A percentile compares a stretch with the other conserved stretches of the same genome.
phyloP scores from a whole-genome alignment of 1,284 basidiomycete genomes.

The Pascua sp. region DNA sequence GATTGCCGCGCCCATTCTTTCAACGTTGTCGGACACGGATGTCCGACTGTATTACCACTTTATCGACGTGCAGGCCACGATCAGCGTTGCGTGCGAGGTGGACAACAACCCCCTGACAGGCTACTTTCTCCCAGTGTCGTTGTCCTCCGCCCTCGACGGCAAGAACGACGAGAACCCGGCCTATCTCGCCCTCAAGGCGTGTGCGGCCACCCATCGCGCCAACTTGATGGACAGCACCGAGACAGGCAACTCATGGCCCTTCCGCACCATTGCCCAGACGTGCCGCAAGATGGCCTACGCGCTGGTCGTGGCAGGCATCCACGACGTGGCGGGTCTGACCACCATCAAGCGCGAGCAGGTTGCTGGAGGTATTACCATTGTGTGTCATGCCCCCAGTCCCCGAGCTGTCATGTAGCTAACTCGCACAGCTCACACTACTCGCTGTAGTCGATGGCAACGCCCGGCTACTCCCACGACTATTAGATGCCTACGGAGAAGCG shows the following conservation, averaged over 20 bases:
- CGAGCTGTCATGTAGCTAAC: background rate
- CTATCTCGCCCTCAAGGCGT: slow-evolving; percentile 13
- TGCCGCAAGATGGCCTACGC: slow-evolving; percentile 10
- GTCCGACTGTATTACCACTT: slow-evolving; percentile 13
- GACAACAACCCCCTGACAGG: slow-evolving; percentile 9
- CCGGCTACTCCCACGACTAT: slow-evolving; percentile 9
- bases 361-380: slow-evolving; percentile 4
- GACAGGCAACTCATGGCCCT: background rate
- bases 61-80: slow-evolving; percentile 13
- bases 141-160: slow-evolving; percentile 6
- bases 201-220: slow-evolving; percentile 14
- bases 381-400: background rate
- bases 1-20: slow-evolving; percentile 5
- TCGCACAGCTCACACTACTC: slow-evolving; percentile 12
- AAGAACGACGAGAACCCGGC: slow-evolving; percentile 13
- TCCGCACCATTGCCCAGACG: slow-evolving; percentile 10
- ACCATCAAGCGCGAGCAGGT: slow-evolving; percentile 11
- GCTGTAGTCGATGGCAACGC: slow-evolving; percentile 17
- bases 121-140: slow-evolving; percentile 13
- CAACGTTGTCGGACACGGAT: slow-evolving; percentile 12
- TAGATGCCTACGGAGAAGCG: background rate
- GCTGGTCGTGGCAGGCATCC: slow-evolving; percentile 1
- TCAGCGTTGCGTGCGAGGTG: slow-evolving; percentile 9
- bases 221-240: slow-evolving; percentile 18
- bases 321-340: background rate